phyloP scores from a whole-genome alignment of 2,329 filamentous ascomycete species.

The Beauveria bassiana region DNA sequence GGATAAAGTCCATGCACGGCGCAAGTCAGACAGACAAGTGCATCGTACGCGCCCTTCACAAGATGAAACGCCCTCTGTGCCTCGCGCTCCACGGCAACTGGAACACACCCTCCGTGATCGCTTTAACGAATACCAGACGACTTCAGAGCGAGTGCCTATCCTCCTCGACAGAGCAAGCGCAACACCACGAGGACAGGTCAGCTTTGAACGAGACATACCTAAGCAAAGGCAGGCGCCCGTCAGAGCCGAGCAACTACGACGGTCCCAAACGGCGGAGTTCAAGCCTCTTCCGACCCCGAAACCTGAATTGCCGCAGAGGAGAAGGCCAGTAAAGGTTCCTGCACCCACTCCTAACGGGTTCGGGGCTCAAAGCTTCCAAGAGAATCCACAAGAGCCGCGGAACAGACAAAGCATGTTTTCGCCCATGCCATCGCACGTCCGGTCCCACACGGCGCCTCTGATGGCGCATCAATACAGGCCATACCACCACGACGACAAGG shows the following conservation, averaged over 20 bases:
- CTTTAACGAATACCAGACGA: neutral
- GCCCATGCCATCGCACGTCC: neutral
- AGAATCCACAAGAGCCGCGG: neutral
- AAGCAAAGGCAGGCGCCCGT: neutral
- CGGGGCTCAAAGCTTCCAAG: neutral
- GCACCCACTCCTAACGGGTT: neutral
- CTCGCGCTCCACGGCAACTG: neutral
- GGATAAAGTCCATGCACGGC: neutral
- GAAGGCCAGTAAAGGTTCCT: neutral
- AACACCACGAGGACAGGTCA: neutral
- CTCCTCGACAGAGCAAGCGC: neutral
- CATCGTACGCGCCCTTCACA: neutral
- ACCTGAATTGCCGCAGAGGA: neutral
- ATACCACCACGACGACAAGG: neutral
- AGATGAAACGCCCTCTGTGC: neutral
- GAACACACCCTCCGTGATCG: neutral
- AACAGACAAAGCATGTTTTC: neutral
- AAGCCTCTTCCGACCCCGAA: slow-evolving; percentile 2
- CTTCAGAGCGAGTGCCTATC: neutral
- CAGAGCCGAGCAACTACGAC: neutral
- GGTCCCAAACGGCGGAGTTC: neutral
- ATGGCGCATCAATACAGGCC: neutral
- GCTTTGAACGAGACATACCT: neutral
- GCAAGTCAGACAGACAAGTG: neutral
- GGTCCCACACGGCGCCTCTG: neutral